phyloP scores from a whole-genome alignment of 345 rosid genomes.

The Hibiscus trionum region DNA sequence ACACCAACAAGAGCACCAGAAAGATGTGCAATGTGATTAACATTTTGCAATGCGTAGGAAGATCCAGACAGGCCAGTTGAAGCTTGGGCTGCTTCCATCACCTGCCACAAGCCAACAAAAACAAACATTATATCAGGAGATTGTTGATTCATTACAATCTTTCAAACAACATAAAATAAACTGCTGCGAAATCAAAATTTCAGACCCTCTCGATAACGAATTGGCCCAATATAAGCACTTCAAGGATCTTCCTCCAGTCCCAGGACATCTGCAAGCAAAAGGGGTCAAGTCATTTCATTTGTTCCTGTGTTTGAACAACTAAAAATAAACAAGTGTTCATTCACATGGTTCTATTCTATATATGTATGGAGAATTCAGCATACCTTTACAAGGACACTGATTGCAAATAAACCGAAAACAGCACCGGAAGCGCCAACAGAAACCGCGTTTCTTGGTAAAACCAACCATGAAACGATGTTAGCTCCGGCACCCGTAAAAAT shows the following conservation, averaged over 20 bases:
- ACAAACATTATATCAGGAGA: not conserved
- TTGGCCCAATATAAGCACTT: conserved; percentile 90
- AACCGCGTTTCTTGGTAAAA: conserved; percentile 82
- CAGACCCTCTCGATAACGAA: conserved; percentile 77
- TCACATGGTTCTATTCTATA: not conserved
- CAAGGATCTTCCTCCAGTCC: conserved; percentile 97
- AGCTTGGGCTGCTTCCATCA: conserved; percentile 96
- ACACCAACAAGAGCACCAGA: conserved; percentile 88
- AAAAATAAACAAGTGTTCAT: too few relatives aligned
- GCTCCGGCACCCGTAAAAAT: conserved; percentile 84
- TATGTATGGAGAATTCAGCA: not conserved
- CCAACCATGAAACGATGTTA: conserved; percentile 85
- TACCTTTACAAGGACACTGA: conserved; percentile 88
- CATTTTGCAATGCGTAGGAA: conserved; percentile 50
- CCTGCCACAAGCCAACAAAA: conserved; percentile 31
- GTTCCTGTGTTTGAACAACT: too few relatives aligned
- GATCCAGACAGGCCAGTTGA: conserved; percentile 64
- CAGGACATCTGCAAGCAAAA: conserved; percentile 60
- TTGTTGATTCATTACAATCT: not conserved
- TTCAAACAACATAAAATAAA: not conserved
- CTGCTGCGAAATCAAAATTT: not conserved
- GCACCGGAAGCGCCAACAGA: conserved; percentile 96
- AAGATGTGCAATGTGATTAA: conserved; percentile 89
- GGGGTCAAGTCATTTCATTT: not conserved
- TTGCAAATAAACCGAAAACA: conserved; percentile 85